A percentile compares a stretch with the other conserved stretches of the same genome.
Evolutionary conservation across 306 rosid genomes (phyloP).

Genomic region (Canavalia ensiformis): DNA sequence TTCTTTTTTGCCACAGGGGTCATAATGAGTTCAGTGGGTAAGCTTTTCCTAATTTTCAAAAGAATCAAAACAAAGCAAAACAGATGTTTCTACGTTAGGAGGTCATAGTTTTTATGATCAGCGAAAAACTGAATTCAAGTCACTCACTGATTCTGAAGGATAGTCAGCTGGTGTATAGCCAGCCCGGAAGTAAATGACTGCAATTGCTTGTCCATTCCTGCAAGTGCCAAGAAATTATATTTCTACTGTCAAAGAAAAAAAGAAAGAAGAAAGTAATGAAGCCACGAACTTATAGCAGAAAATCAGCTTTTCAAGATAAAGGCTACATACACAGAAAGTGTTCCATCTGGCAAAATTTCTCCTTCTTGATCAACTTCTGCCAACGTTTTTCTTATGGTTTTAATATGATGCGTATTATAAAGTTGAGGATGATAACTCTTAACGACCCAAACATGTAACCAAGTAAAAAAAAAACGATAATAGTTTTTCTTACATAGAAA

Average conservation of each 20-base stretch:
- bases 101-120: constrained; percentile 20
- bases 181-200: constrained; percentile 86
- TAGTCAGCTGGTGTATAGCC: constrained; percentile 90
- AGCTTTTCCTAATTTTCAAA: constrained; percentile 31
- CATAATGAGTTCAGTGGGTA: not conserved
- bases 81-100: constrained; percentile 31
- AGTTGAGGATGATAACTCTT: constrained; percentile 59
- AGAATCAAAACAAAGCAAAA: constrained; percentile 25
- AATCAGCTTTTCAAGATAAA: constrained; percentile 34
- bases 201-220: constrained; percentile 79
- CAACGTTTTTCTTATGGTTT: constrained; percentile 75
- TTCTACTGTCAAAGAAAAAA: constrained; percentile 43
- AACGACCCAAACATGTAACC: not conserved
- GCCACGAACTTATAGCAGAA: constrained; percentile 29
- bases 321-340: constrained; percentile 78
- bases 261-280: constrained; percentile 39
- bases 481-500: not conserved
- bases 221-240: constrained; percentile 44
- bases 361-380: constrained; percentile 84
- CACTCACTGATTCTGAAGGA: constrained; percentile 91
- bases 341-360: constrained; percentile 81
- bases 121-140: constrained; percentile 39
- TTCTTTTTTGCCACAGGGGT: constrained; percentile 4
- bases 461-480: not conserved
- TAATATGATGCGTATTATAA: constrained; percentile 68